phyloP scores from a whole-genome alignment of 177 flowering plant species.

The Vitis hybrid region DNA sequence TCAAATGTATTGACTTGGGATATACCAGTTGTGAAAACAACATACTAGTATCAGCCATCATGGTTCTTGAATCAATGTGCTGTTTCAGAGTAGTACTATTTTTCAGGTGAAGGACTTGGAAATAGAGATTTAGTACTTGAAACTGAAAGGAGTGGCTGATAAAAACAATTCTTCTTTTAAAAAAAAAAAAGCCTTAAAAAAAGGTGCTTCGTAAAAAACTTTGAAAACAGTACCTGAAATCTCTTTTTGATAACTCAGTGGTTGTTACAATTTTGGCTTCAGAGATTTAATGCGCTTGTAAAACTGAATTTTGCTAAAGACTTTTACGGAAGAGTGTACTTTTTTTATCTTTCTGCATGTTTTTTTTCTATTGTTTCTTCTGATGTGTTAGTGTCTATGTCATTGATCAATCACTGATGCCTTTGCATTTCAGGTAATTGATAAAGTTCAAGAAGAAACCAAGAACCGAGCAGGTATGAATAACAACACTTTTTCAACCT shows the following conservation, averaged over 20 bases:
- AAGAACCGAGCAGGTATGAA: slow-evolving; percentile 41
- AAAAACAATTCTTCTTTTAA: no score
- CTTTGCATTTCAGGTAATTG: slow-evolving; percentile 33
- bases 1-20: no score
- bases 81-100: background rate
- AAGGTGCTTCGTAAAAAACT: background rate
- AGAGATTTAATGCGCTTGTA: no score
- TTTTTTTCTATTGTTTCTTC: background rate
- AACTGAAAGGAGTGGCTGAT: background rate
- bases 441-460: slow-evolving; percentile 43
- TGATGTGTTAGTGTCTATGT: background rate
- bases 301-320: background rate
- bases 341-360: background rate
- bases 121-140: background rate
- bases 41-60: no score
- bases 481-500: background rate
- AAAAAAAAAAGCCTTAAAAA: background rate
- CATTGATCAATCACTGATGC: slow-evolving; percentile 1
- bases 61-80: background rate
- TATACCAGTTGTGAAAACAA: no score
- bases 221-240: background rate
- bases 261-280: background rate
- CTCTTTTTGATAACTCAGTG: background rate
- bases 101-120: background rate
- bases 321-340: background rate